phyloP scores from a whole-genome alignment of 768 basidiomycete genomes.

The Ramaria sp. region DNA sequence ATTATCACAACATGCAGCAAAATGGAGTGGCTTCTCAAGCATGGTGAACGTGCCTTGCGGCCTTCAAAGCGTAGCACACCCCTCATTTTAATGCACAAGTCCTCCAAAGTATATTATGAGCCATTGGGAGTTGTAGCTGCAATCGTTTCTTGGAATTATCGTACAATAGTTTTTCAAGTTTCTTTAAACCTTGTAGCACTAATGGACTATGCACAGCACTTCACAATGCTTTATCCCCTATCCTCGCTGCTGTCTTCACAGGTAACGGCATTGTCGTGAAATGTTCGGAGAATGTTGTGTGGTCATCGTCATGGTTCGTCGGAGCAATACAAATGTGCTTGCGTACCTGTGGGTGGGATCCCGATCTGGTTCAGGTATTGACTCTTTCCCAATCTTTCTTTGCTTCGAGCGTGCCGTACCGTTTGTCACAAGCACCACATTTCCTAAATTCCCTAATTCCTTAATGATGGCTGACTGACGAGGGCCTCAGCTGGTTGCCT shows the following conservation, averaged over 20 bases:
- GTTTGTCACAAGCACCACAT: background rate
- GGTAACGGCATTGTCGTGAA: constrained; percentile 89
- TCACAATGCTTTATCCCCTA: constrained; percentile 91
- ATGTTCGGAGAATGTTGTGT: constrained; percentile 85
- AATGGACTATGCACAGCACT: constrained; percentile 41
- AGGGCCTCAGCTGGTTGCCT: constrained; percentile 55
- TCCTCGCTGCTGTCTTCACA: constrained; percentile 81
- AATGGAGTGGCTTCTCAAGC: constrained; percentile 80
- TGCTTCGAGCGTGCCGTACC: background rate
- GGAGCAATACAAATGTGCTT: constrained; percentile 69
- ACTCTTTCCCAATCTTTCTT: background rate
- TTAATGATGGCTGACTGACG: background rate
- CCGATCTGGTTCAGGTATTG: constrained; percentile 73
- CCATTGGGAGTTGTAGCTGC: constrained; percentile 89
- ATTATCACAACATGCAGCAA: constrained; percentile 93
- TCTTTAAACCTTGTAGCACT: background rate
- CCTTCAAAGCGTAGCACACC: constrained; percentile 64
- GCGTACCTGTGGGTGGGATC: constrained; percentile 69
- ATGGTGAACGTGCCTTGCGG: constrained; percentile 68
- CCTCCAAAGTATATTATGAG: constrained; percentile 71
- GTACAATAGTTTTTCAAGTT: constrained; percentile 30
- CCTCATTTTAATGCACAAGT: constrained; percentile 65
- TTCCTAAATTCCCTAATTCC: background rate
- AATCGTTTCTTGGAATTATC: constrained; percentile 94
- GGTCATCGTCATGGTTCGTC: constrained; percentile 81